Conservation (phyloP, 208 protist species). For the Trypanosoma congolense region DNA sequence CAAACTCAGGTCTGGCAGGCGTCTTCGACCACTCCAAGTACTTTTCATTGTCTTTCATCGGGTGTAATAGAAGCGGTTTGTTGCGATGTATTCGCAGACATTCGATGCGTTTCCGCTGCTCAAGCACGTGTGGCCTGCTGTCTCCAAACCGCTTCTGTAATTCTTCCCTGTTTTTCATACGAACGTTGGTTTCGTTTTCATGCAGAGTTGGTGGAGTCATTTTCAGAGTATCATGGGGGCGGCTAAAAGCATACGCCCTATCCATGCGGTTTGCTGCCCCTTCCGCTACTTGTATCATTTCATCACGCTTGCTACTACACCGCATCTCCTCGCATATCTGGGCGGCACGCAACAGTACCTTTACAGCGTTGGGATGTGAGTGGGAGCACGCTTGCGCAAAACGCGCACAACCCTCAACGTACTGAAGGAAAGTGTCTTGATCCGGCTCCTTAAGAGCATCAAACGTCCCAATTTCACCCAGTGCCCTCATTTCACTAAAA, state of each 20-base stretch:
- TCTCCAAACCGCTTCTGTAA: conserved; percentile 52
- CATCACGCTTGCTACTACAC: conserved; percentile 75
- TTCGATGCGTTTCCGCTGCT: conserved; percentile 18
- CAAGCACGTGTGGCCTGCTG: conserved; percentile 41
- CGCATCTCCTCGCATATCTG: conserved; percentile 89
- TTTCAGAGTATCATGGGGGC: conserved; percentile 34
- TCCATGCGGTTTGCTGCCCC: conserved; percentile 60
- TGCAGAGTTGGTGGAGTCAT: conserved; percentile 30
- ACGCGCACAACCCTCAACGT: conserved; percentile 66
- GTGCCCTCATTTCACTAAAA: conserved; percentile 81
- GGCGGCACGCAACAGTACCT: conserved; percentile 65
- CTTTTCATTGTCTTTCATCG: conserved; percentile 35
- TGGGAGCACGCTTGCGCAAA: conserved; percentile 77
- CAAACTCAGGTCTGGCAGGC: conserved; percentile 32
- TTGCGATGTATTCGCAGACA: conserved; percentile 53
- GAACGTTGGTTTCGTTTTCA: conserved; percentile 25
- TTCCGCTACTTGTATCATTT: conserved; percentile 79
- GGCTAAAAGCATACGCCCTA: conserved; percentile 67
- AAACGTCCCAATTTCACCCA: conserved; percentile 56
- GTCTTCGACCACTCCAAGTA: conserved; percentile 20
- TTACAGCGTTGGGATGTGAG: conserved; percentile 78
- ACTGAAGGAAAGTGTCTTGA: conserved; percentile 86
- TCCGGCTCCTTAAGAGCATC: conserved; percentile 62
- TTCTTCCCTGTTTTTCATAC: conserved; percentile 31
- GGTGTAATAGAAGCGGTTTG: conserved; percentile 32